Percentiles rank a stretch among this genome's conserved stretches.
phyloP scores from a whole-genome alignment of 148 eudicot genomes.

The Salicornia ramosissima region DNA sequence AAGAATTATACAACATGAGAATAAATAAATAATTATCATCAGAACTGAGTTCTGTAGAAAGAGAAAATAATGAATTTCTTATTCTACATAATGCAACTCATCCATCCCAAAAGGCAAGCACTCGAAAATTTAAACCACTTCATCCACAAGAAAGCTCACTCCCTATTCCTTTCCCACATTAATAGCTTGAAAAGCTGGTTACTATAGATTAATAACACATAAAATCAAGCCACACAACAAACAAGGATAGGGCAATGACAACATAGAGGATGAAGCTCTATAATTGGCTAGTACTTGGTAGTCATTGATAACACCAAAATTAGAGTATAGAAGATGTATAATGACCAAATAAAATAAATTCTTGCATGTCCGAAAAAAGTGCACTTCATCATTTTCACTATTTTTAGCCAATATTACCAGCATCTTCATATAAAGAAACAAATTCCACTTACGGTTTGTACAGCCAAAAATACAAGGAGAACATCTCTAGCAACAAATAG shows the following conservation, averaged over 20 bases:
- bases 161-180: background rate
- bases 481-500: slow-evolving; percentile 89
- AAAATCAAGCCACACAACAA: background rate
- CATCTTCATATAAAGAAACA: background rate
- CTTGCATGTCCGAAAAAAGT: background rate
- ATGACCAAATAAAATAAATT: background rate
- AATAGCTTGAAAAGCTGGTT: background rate
- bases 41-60: too few species aligned
- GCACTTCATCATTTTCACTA: background rate
- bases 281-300: background rate
- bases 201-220: background rate
- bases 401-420: background rate
- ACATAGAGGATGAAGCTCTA: too few species aligned
- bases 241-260: too few species aligned
- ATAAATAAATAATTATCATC: too few species aligned
- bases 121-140: background rate
- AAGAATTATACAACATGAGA: too few species aligned
- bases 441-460: slow-evolving; percentile 63
- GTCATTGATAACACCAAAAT: background rate
- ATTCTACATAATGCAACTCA: too few species aligned
- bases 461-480: slow-evolving; percentile 76
- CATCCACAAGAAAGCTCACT: background rate
- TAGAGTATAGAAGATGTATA: background rate
- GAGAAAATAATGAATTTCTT: too few species aligned
- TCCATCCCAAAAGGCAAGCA: too few species aligned